A percentile compares a stretch with the other conserved stretches of the same genome.
phyloP scores from a whole-genome alignment of 352 stramenopile genomes.

The Pythium aristosporum region DNA sequence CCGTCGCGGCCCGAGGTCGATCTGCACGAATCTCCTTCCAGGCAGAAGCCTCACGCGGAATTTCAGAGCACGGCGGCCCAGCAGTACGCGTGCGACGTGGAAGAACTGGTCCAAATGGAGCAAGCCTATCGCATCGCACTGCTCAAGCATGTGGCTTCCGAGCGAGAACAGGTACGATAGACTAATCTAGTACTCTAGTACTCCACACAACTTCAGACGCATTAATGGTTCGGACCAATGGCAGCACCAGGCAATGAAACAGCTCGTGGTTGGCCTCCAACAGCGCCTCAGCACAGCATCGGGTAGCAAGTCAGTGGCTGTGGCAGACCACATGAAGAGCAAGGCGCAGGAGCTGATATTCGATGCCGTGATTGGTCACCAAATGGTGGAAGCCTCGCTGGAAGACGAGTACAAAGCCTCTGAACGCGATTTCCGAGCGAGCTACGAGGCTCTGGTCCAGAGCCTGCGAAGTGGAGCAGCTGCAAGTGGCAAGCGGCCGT shows the following conservation, averaged over 20 bases:
- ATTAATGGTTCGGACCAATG: neutral
- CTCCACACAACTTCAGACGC: no score
- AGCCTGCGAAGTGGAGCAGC: conserved; percentile 11
- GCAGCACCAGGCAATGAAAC: conserved; percentile 51
- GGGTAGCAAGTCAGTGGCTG: conserved; percentile 8
- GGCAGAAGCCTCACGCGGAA: neutral
- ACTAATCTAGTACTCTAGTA: neutral
- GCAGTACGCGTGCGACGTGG: conserved; percentile 42
- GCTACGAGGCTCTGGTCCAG: conserved; percentile 34
- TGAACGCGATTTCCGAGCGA: conserved; percentile 38
- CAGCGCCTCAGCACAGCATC: conserved; percentile 24
- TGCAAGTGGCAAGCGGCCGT: neutral
- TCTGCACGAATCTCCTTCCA: neutral
- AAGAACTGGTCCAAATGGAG: conserved; percentile 50
- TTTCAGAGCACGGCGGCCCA: neutral
- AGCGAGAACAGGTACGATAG: conserved; percentile 37
- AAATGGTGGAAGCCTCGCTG: conserved; percentile 62
- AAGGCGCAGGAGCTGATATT: conserved; percentile 54
- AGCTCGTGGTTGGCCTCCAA: conserved; percentile 33
- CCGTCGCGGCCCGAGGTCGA: conserved; percentile 14
- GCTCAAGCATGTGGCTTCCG: conserved; percentile 52
- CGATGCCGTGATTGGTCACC: conserved; percentile 64
- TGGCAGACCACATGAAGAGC: conserved; percentile 20
- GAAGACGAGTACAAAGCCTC: conserved; percentile 46
- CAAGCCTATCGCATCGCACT: conserved; percentile 49